phyloP scores from a whole-genome alignment of 805 yeast species.

The Myxozyma monticola region DNA sequence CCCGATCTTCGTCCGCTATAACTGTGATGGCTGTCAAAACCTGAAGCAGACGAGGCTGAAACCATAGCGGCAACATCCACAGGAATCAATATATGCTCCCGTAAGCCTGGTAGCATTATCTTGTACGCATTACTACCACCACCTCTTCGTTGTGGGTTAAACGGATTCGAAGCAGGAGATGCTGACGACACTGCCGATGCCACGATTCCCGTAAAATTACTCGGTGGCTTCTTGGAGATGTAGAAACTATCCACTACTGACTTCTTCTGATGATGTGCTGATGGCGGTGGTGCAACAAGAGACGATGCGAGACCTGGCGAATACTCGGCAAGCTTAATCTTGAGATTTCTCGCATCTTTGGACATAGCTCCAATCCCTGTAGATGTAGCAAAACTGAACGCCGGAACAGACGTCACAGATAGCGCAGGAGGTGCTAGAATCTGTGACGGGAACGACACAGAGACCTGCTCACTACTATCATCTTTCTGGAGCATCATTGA shows the following conservation, averaged over 20 bases:
- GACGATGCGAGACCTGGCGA: background rate
- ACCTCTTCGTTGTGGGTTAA: conserved; percentile 22
- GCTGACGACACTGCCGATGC: conserved; percentile 29
- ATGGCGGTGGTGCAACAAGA: background rate
- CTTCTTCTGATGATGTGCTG: background rate
- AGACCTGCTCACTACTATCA: background rate
- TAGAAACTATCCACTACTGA: conserved; percentile 4
- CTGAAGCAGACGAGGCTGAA: background rate
- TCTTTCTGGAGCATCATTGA: background rate
- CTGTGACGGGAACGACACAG: no score
- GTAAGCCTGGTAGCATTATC: conserved; percentile 27
- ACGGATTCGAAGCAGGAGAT: conserved; percentile 29
- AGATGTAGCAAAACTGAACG: background rate
- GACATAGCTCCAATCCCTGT: background rate
- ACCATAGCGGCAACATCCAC: conserved; percentile 12
- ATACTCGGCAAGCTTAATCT: background rate
- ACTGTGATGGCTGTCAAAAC: conserved; percentile 1
- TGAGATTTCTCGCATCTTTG: background rate
- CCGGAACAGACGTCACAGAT: background rate
- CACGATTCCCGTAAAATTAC: conserved; percentile 20
- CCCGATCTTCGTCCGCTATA: background rate
- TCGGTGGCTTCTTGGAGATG: conserved; percentile 13
- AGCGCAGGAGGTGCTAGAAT: no score
- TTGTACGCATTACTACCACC: conserved; percentile 28
- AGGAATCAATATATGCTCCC: conserved; percentile 21